Evolutionary conservation across 2,329 filamentous ascomycete genomes (phyloP), one percentile per base, ranked within the genome.

Genomic region (Chrysoporthe deuterocubensis): DNA sequence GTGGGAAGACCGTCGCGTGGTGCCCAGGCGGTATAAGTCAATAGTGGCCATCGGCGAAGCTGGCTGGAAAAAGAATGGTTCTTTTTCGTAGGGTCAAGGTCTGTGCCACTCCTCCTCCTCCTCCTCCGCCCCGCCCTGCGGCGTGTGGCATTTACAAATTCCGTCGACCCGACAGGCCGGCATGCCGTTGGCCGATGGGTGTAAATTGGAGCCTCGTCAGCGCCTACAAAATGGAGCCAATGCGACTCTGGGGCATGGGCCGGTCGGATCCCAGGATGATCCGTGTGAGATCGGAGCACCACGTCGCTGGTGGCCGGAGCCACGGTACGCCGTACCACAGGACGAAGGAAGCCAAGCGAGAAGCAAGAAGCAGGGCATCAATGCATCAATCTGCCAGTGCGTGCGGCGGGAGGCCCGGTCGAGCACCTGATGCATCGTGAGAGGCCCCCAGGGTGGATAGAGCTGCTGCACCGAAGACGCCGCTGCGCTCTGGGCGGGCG

Each of bases 231-330:
- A 46, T 58, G 66, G 57, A 43, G 66, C n/a, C 64, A 59, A 46
- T 66, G 59, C 58, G 61, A 54, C 9, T 40, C 43, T n/a, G 54
- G 52, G 63, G 61, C 59, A 52, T 62, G 64, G 59, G 34, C 32
- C 56, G 65, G 42, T 59, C 52, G 13, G 58, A 54, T n/a, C 18
- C 63, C 46, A 62, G 63, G 67, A 52, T 68, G 59, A 68, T 68
- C 64, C 64, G 67, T 69, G 67, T 65, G 14, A 34, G 26, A 32
- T 26, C 44, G 32, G 42, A 61, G n/a, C 52, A 26, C 18, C 62
- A 21, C 11, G 11, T 64, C 50, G 62, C 42, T 52, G 14, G 13
- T 52, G 37, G 37, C 37, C 61, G 44, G 26, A 26, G 26, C 26
- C 26, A 26, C 26, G 26, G 26, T 26, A 26, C 26, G 26, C 26